These are phyloP conservation scores for Zymoseptoria passerinii DNA, from an alignment of 2,329 filamentous ascomycete species.

Conservation along the genomic window DNA sequence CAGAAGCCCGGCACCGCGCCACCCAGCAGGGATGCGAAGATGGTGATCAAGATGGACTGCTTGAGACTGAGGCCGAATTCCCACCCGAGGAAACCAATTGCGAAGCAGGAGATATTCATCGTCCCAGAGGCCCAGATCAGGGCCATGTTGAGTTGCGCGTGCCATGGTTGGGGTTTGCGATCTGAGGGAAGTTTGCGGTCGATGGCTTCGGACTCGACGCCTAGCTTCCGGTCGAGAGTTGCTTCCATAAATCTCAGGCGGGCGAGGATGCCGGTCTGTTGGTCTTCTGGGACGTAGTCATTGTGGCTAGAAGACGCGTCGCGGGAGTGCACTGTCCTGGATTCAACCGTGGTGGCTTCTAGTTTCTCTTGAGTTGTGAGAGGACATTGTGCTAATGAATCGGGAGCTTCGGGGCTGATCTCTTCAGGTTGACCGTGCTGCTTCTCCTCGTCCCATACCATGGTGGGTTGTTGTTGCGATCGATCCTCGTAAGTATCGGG, in stretches of 20 bases:
- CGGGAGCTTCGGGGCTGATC: conserved; percentile 7
- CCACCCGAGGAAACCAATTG: conserved; percentile 39
- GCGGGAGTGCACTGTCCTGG: neutral
- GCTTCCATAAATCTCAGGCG: conserved; percentile 33
- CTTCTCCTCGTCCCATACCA: conserved; percentile 16
- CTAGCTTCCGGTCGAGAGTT: conserved; percentile 38
- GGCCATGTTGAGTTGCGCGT: conserved; percentile 26
- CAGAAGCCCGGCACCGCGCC: conserved; percentile 27
- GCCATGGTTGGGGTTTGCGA: conserved; percentile 31
- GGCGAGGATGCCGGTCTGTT: conserved; percentile 24
- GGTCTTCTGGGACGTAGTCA: conserved; percentile 1
- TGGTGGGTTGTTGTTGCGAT: neutral
- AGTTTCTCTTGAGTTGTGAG: conserved; percentile 25
- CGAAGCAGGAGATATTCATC: conserved; percentile 31
- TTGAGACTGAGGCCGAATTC: conserved; percentile 41
- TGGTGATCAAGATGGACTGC: conserved; percentile 29
- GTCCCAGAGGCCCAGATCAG: conserved; percentile 30
- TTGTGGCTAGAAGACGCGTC: conserved; percentile 6
- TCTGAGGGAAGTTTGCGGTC: conserved; percentile 39
- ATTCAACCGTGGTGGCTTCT: conserved; percentile 11
- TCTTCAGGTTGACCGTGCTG: conserved; percentile 18
- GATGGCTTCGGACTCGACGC: conserved; percentile 42
- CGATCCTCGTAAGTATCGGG: neutral
- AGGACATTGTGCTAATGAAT: conserved; percentile 16
- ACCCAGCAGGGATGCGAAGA: conserved; percentile 28